Base-by-base conservation (phyloP, 148 eudicot species). In the Diospyros lotus region DNA sequence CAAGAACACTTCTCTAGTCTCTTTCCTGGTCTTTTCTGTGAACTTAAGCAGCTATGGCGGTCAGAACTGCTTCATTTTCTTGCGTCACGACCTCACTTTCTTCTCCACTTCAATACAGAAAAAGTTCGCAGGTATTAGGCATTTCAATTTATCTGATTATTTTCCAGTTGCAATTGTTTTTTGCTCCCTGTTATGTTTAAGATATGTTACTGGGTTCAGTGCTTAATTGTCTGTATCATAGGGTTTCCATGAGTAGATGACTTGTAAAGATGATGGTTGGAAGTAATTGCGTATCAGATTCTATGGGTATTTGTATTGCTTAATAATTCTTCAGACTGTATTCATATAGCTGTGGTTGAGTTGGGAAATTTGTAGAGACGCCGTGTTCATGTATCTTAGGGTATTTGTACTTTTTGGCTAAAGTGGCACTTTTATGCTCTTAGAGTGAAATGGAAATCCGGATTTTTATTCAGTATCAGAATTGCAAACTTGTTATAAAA, bases 51-150 rank as follows among this genome's bases (percentile, higher is more conserved):
- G 5, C 68, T 39, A 81, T 81, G 83, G 50, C 78, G 5, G 51
- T 58, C 17, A 77, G 77, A 58, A 73, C 70, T 39, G 73, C 64
- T 43, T 75, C 75, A 38, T 62, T 77, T 28, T 81, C 78, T 66
- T 77, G 80, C 58, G 72, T 73, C 46, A 60, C 78, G 46, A 69
- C 80, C 10, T 61, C 70, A 69, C 67, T 74, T 58, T 68, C 72
- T 39, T 77, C 75, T 45, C 77, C 80, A 55, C 51, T 58, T 40
- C 78, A 61, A 46, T 17, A 75, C 64, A 81, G 53, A 69, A 73
- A 56, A 69, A 64, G 52, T 48, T 64, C 63, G 10, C 74, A 71
- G 78, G 82, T 80, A 75, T 48, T 74, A 17, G 56, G 11, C 15
- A 28, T 11, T 51, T 52, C 61, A 6, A 50, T 62, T 73, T 48